phyloP scores from a whole-genome alignment of 805 yeast species.

The Kuraishia hungarica region DNA sequence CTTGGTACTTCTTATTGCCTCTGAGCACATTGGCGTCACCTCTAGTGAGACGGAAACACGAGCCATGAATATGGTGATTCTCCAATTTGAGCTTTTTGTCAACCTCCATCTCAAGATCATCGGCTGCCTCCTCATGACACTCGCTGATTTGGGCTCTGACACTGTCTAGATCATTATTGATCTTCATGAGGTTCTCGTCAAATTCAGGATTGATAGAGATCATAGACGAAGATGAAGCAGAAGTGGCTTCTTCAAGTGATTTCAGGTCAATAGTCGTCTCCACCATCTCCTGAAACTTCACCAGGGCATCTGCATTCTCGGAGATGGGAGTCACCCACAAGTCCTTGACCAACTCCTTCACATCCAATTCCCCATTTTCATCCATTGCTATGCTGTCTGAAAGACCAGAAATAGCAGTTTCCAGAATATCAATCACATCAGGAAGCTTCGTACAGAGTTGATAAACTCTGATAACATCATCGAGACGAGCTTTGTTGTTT shows the following conservation, averaged over 20 bases:
- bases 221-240: conserved; percentile 19
- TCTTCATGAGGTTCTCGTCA: conserved; percentile 62
- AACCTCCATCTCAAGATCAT: conserved; percentile 70
- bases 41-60: conserved; percentile 92
- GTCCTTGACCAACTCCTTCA: conserved; percentile 28
- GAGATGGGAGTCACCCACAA: conserved; percentile 55
- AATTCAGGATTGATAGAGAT: conserved; percentile 85
- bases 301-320: conserved; percentile 40
- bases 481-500: conserved; percentile 48
- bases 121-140: conserved; percentile 58
- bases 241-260: conserved; percentile 72
- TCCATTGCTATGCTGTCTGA: conserved; percentile 17
- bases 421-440: conserved; percentile 48
- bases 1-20: conserved; percentile 52
- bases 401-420: conserved; percentile 24
- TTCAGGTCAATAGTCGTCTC: conserved; percentile 88
- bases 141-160: conserved; percentile 46
- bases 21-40: conserved; percentile 79
- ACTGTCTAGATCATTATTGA: conserved; percentile 48
- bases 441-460: conserved; percentile 72
- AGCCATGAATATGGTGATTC: conserved; percentile 80
- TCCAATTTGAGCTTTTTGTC: conserved; percentile 89
- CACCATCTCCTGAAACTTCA: conserved; percentile 73
- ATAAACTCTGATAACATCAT: conserved; percentile 84
- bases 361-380: conserved; percentile 10